Percentiles rank a stretch among this genome's conserved stretches.
phyloP scores from a whole-genome alignment of 441 rosid species.

The Adansonia grandidieri region DNA sequence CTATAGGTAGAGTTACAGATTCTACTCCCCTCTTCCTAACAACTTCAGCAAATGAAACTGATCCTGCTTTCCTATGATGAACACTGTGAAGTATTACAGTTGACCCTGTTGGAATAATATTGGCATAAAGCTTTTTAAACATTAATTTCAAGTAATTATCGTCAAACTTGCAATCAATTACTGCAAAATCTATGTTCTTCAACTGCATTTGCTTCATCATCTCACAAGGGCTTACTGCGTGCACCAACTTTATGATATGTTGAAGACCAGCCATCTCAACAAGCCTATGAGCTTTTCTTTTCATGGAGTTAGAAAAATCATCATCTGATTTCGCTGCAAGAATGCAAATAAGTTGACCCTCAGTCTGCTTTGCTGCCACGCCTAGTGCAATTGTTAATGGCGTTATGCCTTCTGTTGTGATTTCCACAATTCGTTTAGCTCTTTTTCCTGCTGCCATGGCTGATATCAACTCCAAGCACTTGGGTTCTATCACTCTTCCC shows the following conservation, averaged over 20 bases:
- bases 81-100: constrained; percentile 21
- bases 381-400: constrained; percentile 39
- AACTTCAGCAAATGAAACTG: constrained; percentile 22
- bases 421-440: constrained; percentile 36
- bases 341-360: constrained; percentile 36
- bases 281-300: not conserved
- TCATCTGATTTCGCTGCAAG: not conserved
- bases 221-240: not conserved
- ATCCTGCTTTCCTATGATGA: not conserved
- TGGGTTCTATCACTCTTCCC: constrained; percentile 28
- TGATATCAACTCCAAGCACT: constrained; percentile 41
- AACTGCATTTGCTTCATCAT: not conserved
- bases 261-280: not conserved
- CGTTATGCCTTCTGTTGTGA: constrained; percentile 34
- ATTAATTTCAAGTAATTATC: constrained; percentile 18
- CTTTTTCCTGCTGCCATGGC: constrained; percentile 40
- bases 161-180: constrained; percentile 25
- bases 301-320: not conserved
- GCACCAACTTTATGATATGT: not conserved
- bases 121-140: constrained; percentile 17
- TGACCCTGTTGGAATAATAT: constrained; percentile 12
- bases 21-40: constrained; percentile 19
- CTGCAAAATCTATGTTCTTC: constrained; percentile 24
- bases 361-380: constrained; percentile 38
- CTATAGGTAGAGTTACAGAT: constrained; percentile 31